Conservation (phyloP, 805 yeast species). For the Lipomyces starkeyi region DNA sequence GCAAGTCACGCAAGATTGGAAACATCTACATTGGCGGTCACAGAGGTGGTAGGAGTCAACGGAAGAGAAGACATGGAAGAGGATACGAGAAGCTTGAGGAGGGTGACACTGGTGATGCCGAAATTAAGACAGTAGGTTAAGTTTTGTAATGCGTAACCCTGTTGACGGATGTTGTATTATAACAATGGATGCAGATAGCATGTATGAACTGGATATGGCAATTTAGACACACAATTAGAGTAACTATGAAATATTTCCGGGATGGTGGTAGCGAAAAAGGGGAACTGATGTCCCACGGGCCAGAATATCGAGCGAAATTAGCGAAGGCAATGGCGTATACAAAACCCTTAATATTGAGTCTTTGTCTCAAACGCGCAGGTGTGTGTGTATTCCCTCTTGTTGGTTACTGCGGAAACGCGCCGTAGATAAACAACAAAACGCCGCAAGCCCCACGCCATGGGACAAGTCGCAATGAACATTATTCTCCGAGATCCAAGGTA, state of each 20-base stretch:
- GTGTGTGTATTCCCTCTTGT: background rate
- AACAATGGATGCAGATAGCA: background rate
- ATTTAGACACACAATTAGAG: background rate
- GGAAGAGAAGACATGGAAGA: background rate
- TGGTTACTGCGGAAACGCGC: conserved; percentile 1
- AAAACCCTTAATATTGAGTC: background rate
- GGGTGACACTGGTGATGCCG: conserved; percentile 8
- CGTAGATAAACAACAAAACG: background rate
- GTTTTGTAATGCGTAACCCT: too few relatives aligned
- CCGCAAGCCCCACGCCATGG: background rate
- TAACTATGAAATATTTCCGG: too few relatives aligned
- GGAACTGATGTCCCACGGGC: too few relatives aligned
- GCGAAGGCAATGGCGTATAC: too few relatives aligned
- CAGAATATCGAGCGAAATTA: too few relatives aligned
- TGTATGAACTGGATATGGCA: background rate
- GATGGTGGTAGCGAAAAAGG: too few relatives aligned
- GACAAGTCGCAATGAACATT: background rate
- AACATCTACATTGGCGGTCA: conserved; percentile 31
- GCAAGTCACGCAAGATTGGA: conserved; percentile 28
- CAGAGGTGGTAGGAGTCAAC: conserved; percentile 9
- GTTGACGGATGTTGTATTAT: background rate
- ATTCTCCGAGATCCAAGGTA: too few relatives aligned
- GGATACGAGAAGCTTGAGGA: conserved; percentile 30
- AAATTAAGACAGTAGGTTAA: conserved; percentile 5
- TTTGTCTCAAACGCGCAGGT: background rate